These are phyloP conservation scores for Apiospora marii DNA, from an alignment of 2,329 filamentous ascomycete species.

Conservation along the genomic window DNA sequence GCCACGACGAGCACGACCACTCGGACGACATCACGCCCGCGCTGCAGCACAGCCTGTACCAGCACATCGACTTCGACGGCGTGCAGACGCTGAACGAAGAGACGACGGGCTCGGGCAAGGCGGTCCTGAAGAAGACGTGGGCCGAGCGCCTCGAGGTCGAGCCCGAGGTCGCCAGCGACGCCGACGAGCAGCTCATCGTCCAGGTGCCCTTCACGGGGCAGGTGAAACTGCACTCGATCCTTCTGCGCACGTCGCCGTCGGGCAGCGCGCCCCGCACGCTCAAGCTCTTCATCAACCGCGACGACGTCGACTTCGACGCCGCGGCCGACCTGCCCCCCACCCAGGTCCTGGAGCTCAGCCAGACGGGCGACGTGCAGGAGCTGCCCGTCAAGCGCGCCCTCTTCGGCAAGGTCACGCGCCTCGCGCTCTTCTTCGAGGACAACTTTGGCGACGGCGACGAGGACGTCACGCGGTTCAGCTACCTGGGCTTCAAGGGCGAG, in stretches of 20 bases:
- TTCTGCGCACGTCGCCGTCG: conserved; percentile 80
- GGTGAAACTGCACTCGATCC: conserved; percentile 88
- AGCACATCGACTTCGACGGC: conserved; percentile 88
- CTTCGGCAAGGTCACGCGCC: conserved; percentile 84
- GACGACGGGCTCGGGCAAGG: conserved; percentile 70
- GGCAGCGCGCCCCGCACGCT: conserved; percentile 79
- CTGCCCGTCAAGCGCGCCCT: conserved; percentile 85
- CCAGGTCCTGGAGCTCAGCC: conserved; percentile 79
- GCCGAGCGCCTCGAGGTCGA: conserved; percentile 73
- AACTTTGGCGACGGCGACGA: conserved; percentile 86
- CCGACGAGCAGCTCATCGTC: conserved; percentile 94
- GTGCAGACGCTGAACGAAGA: conserved; percentile 88
- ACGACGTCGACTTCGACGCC: conserved; percentile 83
- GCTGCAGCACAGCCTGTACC: conserved; percentile 88
- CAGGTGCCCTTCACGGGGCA: conserved; percentile 95
- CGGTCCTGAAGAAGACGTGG: conserved; percentile 91
- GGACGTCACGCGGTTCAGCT: conserved; percentile 79
- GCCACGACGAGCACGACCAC: conserved; percentile 79
- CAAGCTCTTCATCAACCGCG: conserved; percentile 86
- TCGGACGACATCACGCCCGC: conserved; percentile 92
- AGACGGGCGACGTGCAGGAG: conserved; percentile 84
- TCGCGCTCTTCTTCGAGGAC: conserved; percentile 89
- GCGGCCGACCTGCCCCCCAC: conserved; percentile 75
- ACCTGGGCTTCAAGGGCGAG: conserved; percentile 92
- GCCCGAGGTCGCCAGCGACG: conserved; percentile 84